A percentile compares a stretch with the other conserved stretches of the same genome.
These are phyloP conservation scores for Cicer judaicum DNA, from an alignment of 306 rosid species.

Conservation along the genomic window DNA sequence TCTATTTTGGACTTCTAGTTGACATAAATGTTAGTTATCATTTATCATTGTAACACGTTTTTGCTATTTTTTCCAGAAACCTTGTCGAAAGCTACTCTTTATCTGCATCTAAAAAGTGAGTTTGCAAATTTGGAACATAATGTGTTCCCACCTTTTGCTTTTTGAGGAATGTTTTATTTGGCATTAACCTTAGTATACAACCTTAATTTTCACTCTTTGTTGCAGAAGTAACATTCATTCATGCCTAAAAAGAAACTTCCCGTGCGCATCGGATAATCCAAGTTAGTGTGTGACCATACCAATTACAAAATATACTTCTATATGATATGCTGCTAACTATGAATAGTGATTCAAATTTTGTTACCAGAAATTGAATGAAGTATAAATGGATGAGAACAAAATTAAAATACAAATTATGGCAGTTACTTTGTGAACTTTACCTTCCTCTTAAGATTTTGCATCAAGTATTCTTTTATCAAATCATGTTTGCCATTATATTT, in stretches of 20 bases:
- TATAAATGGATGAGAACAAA: conserved; percentile 6
- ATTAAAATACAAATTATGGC: not conserved
- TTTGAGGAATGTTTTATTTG: conserved; percentile 24
- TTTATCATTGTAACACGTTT: conserved; percentile 32
- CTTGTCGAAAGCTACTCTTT: conserved; percentile 82
- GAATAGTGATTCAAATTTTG: not conserved
- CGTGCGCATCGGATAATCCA: conserved; percentile 54
- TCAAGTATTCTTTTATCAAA: not conserved
- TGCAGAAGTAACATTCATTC: conserved; percentile 60
- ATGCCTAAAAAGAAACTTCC: conserved; percentile 76
- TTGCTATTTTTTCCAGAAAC: conserved; percentile 68
- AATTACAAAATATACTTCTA: conserved; percentile 13
- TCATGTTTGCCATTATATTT: conserved; percentile 19
- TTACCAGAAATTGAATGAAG: conserved; percentile 2
- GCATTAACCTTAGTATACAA: conserved; percentile 24
- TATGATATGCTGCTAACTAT: conserved; percentile 27
- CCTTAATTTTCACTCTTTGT: conserved; percentile 23
- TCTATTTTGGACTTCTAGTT: conserved; percentile 24
- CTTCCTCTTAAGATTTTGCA: not conserved
- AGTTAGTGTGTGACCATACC: conserved; percentile 50
- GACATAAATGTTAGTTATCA: not conserved
- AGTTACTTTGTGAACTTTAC: not conserved
- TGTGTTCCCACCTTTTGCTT: conserved; percentile 22
- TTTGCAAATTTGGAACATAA: conserved; percentile 35
- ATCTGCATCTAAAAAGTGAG: conserved; percentile 63